These are phyloP conservation scores for Dalbergia cochinchinensis DNA, from an alignment of 306 rosid genomes.

Conservation along the genomic window DNA sequence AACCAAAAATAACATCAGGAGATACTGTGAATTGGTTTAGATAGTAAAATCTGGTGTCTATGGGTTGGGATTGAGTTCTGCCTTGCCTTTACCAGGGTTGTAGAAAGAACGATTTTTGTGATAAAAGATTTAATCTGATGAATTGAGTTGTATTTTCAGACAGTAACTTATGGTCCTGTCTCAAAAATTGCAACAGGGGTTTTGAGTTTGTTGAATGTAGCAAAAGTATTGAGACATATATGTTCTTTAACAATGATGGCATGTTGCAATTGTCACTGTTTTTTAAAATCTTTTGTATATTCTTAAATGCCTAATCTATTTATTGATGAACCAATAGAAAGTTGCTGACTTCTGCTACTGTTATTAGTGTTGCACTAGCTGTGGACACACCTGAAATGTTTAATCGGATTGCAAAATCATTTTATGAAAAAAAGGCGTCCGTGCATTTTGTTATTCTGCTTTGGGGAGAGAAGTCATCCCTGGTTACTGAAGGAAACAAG, in stretches of 20 bases:
- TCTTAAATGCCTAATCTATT: slow-evolving; percentile 22
- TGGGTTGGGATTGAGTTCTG: too few relatives aligned
- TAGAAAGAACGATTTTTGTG: too few relatives aligned
- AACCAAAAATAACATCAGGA: too few relatives aligned
- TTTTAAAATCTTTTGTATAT: slow-evolving; percentile 1
- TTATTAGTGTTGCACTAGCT: slow-evolving; percentile 78
- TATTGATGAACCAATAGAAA: slow-evolving; percentile 33
- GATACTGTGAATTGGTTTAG: too few relatives aligned
- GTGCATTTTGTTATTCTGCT: slow-evolving; percentile 82
- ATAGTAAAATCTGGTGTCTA: too few relatives aligned
- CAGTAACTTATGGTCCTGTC: not conserved
- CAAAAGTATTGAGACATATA: not conserved
- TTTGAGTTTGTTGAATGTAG: slow-evolving; percentile 18
- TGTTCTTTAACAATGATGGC: not conserved
- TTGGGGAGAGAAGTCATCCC: slow-evolving; percentile 88
- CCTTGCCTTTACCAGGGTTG: too few relatives aligned
- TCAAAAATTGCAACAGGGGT: slow-evolving; percentile 6
- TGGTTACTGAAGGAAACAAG: slow-evolving; percentile 55
- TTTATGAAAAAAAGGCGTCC: slow-evolving; percentile 62
- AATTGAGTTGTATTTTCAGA: too few relatives aligned
- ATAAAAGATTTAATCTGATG: too few relatives aligned
- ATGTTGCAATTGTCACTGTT: slow-evolving; percentile 15
- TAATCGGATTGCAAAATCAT: slow-evolving; percentile 69
- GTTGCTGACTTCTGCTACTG: slow-evolving; percentile 37
- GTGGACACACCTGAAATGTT: slow-evolving; percentile 87